These are phyloP conservation scores for Arctium minus DNA, from an alignment of 129 eudicot genomes.

Conservation along the genomic window DNA sequence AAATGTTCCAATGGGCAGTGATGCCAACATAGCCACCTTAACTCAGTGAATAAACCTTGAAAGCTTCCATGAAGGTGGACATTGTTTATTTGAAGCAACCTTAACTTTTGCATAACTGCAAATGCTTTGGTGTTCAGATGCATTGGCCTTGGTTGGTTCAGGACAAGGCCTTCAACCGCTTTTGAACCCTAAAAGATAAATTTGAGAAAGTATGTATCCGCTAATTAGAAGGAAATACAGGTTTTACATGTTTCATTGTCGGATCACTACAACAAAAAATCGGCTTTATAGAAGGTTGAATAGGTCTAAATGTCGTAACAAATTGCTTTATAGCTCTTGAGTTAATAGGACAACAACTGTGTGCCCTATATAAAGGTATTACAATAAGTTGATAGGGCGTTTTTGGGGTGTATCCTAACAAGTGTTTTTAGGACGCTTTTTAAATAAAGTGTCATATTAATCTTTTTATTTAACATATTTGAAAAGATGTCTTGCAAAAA, in stretches of 20 bases:
- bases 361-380: not conserved
- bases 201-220: not conserved
- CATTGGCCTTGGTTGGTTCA: slow-evolving; percentile 3
- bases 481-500: not conserved
- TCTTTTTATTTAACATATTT: not conserved
- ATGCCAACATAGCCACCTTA: slow-evolving; percentile 36
- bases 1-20: slow-evolving; percentile 20
- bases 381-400: no score
- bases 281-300: not conserved
- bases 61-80: slow-evolving; percentile 29
- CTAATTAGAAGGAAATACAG: not conserved
- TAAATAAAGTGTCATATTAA: not conserved
- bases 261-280: not conserved
- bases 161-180: slow-evolving; percentile 27
- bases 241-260: not conserved
- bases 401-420: not conserved
- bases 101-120: slow-evolving; percentile 22
- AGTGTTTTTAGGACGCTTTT: not conserved
- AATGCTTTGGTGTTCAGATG: slow-evolving; percentile 8
- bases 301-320: not conserved
- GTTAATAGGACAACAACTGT: not conserved
- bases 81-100: slow-evolving; percentile 28
- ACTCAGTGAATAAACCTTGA: not conserved
- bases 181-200: slow-evolving; percentile 24
- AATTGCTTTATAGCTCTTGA: not conserved